Evolutionary conservation across 257 asterid species (phyloP), one percentile per base, ranked within the genome.

Genomic region (Mitragyna speciosa): DNA sequence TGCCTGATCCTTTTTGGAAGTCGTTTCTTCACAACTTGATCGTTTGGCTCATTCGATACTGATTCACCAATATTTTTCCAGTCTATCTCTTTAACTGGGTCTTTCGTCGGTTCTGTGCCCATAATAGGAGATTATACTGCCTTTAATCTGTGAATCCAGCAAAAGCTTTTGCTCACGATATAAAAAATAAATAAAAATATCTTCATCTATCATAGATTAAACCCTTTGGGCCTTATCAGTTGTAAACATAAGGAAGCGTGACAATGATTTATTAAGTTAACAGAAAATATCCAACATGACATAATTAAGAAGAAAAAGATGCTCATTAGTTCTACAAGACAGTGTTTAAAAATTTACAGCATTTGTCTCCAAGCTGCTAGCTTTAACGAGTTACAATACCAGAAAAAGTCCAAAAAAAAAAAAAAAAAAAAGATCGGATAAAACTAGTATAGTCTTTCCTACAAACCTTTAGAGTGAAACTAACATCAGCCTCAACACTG

Each of bases 1-100:
- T 90, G 89, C 86, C 97, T 89, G 0, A 93, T 80, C 85, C 73
- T 93, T 83, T 52, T 90, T 0, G 89, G 92, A 45, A 72, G 86
- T 61, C 98, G 84, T 77, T 92, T 95, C 94, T 91, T 92, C 63
- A 90, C 90, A 79, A 85, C 83, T 70, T 88, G 83, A 74, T 72
- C 92, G 52, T 82, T 81, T 54, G 91, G 70, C 52, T 86, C 89
- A 31, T 72, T 75, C 31, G 82, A 79, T 48, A 45, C 87, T 3
- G 91, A 9, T 80, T 88, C 90, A 39, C 82, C 86, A 66, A 87
- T 68, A 82, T 36, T 86, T 87, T 92, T 93, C 98, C 97, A 92
- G 22, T 89, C 94, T 85, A 88, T 73, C 15, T 86, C 84, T 73
- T 90, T 90, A 33, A 79, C 64, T 47, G 89, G 80, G 75, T 86